Percentiles rank a stretch among this genome's conserved stretches.
Evolutionary conservation across 1,284 basidiomycete species (phyloP).

Genomic region (Anthracocystis setariae): DNA sequence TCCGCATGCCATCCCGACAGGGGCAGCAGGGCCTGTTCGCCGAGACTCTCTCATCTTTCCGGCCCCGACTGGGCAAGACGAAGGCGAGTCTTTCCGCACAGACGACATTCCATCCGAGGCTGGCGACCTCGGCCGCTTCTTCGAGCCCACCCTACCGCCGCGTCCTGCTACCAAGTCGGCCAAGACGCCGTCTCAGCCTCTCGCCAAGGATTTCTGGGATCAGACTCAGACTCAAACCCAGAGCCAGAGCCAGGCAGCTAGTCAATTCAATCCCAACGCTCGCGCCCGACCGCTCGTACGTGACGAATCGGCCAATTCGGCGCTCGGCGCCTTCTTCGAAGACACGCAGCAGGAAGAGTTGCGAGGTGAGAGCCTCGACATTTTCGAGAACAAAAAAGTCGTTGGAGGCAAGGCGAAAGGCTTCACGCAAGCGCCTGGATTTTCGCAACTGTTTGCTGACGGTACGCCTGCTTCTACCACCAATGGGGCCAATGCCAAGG

Average conservation of each 20-base stretch:
- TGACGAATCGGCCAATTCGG: slow-evolving; percentile 46
- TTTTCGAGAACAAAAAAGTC: slow-evolving; percentile 51
- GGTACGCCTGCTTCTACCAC: slow-evolving; percentile 34
- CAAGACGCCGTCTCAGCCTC: slow-evolving; percentile 3
- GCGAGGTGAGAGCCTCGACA: slow-evolving; percentile 56
- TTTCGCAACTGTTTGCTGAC: slow-evolving; percentile 54
- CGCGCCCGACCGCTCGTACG: slow-evolving; percentile 20
- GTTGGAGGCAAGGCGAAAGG: slow-evolving; percentile 44
- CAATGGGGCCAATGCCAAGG: neutral
- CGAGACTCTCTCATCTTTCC: slow-evolving; percentile 27
- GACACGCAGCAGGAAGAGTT: slow-evolving; percentile 53
- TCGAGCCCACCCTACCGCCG: slow-evolving; percentile 45
- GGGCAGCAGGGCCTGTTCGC: slow-evolving; percentile 2
- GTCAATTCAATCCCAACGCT: slow-evolving; percentile 13
- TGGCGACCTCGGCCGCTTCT: slow-evolving; percentile 54
- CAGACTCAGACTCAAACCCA: slow-evolving; percentile 30
- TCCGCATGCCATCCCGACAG: slow-evolving; percentile 16
- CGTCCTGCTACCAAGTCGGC: slow-evolving; percentile 8
- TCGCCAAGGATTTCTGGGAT: slow-evolving; percentile 32
- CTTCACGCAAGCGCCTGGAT: slow-evolving; percentile 49
- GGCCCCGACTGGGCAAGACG: slow-evolving; percentile 15
- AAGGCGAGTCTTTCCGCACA: slow-evolving; percentile 47
- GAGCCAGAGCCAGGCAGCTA: slow-evolving; percentile 22
- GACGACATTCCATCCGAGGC: slow-evolving; percentile 46
- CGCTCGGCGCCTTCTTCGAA: slow-evolving; percentile 62